Evolutionary conservation across 164 flowering plant genomes (phyloP).

Genomic region (Tinospora cordifolia): DNA sequence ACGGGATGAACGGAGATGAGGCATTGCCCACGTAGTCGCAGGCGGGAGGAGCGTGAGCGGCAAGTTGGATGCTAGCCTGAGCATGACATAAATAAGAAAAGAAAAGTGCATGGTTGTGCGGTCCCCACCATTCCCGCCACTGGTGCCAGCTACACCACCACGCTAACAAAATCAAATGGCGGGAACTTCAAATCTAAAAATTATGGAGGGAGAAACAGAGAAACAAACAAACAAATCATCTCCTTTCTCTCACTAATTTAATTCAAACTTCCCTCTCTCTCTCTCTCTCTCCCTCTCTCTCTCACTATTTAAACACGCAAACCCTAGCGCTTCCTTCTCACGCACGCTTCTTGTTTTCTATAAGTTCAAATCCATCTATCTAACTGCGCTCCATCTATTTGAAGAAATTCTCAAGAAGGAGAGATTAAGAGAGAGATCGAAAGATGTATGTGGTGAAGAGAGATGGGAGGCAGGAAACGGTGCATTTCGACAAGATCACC

Average conservation of each 20-base stretch:
- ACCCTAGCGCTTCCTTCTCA: background rate
- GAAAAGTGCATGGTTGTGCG: background rate
- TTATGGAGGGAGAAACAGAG: too few species aligned
- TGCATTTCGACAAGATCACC: conserved; percentile 94
- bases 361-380: background rate
- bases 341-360: background rate
- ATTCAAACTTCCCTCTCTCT: background rate
- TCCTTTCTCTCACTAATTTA: background rate
- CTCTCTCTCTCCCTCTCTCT: background rate
- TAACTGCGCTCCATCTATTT: background rate
- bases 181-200: background rate
- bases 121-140: conserved; percentile 1
- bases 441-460: conserved; percentile 94
- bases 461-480: conserved; percentile 90
- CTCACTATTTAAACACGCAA: background rate
- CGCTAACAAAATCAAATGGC: background rate
- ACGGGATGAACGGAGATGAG: too few species aligned
- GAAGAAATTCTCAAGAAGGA: conserved; percentile 14
- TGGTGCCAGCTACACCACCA: background rate
- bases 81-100: background rate
- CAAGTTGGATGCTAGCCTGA: too few species aligned
- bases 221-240: too few species aligned
- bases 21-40: background rate
- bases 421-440: too few species aligned
- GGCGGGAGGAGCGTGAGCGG: too few species aligned